A percentile compares a stretch with the other conserved stretches of the same genome.
Conservation (phyloP, 1,139 yeast species). For the Kazachstania sp. region DNA sequence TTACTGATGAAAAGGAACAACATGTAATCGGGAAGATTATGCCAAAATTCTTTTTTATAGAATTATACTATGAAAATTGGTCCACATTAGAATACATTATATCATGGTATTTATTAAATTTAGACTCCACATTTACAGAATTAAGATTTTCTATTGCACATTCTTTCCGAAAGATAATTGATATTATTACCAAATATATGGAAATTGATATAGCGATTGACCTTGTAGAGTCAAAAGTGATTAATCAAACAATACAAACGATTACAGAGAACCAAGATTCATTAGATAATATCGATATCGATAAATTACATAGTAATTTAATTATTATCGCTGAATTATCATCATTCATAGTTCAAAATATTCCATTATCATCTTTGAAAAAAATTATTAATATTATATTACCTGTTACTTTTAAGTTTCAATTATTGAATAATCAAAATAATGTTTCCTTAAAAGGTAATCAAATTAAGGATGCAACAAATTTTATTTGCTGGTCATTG, state of each 20-base stretch:
- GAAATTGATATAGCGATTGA: constrained; percentile 19
- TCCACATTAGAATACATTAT: constrained; percentile 38
- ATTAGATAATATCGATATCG: constrained; percentile 18
- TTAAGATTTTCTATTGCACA: constrained; percentile 30
- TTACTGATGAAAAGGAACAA: not conserved
- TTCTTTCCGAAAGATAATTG: constrained; percentile 28
- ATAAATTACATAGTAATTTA: constrained; percentile 29
- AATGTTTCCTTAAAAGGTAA: constrained; percentile 46
- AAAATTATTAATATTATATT: constrained; percentile 23
- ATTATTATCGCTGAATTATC: constrained; percentile 33
- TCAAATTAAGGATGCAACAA: constrained; percentile 75
- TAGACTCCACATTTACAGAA: constrained; percentile 27
- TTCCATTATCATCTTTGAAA: constrained; percentile 3
- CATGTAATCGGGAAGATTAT: constrained; percentile 15
- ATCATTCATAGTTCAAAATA: constrained; percentile 22
- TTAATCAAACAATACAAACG: constrained; percentile 13
- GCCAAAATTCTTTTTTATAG: constrained; percentile 25
- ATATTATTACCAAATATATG: constrained; percentile 10
- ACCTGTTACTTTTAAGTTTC: constrained; percentile 41
- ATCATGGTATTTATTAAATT: constrained; percentile 38
- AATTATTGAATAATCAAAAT: constrained; percentile 38
- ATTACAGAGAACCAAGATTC: constrained; percentile 16
- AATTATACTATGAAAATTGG: constrained; percentile 19
- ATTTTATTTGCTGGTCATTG: constrained; percentile 67
- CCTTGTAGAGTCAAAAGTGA: constrained; percentile 16